These are phyloP conservation scores for Starmerella vaccinii DNA, from an alignment of 805 yeast genomes.

Conservation along the genomic window DNA sequence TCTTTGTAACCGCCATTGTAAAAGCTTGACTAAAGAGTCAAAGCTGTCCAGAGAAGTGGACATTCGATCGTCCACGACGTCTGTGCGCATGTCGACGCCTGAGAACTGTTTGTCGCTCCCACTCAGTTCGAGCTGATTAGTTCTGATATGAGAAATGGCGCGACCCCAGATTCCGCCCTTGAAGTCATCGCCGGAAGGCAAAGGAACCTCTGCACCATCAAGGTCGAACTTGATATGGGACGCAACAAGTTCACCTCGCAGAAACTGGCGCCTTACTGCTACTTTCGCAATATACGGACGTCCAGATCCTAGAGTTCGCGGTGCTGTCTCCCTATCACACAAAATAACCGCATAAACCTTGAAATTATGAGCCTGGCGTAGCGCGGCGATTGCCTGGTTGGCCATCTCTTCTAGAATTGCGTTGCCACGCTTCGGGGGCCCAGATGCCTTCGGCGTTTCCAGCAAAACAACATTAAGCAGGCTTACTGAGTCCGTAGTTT, in stretches of 20 bases:
- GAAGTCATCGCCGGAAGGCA: constrained; percentile 67
- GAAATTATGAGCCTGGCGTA: constrained; percentile 55
- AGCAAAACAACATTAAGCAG: constrained; percentile 68
- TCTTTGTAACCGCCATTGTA: constrained; percentile 65
- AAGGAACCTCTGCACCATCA: constrained; percentile 45
- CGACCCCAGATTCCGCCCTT: constrained; percentile 78
- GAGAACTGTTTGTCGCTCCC: constrained; percentile 67
- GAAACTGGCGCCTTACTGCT: constrained; percentile 65
- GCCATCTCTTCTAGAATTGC: constrained; percentile 45
- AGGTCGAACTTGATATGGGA: constrained; percentile 70
- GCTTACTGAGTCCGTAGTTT: constrained; percentile 47
- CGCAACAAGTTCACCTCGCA: constrained; percentile 69
- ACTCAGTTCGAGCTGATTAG: constrained; percentile 40
- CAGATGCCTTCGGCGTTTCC: constrained; percentile 49
- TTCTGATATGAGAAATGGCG: constrained; percentile 58
- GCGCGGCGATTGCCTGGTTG: constrained; percentile 36
- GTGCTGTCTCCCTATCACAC: constrained; percentile 69
- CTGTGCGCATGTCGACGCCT: constrained; percentile 65
- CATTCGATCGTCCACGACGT: constrained; percentile 68
- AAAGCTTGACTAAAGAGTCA: constrained; percentile 55
- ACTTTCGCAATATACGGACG: constrained; percentile 87
- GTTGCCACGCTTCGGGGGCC: constrained; percentile 35
- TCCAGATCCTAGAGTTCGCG: constrained; percentile 75
- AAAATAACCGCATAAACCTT: constrained; percentile 73
- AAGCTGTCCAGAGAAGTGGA: constrained; percentile 67